Conservation (phyloP, 2,329 filamentous ascomycete genomes). For the Ophiostoma sp. region DNA sequence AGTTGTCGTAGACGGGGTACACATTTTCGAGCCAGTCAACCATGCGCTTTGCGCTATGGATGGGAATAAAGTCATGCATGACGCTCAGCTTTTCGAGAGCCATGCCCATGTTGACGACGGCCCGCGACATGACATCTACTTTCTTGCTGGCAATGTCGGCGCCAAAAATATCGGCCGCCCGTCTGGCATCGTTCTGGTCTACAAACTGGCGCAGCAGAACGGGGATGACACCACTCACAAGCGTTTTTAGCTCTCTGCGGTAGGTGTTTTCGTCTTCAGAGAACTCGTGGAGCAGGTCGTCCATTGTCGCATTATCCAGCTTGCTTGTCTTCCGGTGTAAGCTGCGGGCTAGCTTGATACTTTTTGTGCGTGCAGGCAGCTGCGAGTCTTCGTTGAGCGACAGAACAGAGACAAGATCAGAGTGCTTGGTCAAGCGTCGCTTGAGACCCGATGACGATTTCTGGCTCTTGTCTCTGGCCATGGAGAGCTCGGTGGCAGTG, state of each 20-base stretch:
- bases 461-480: constrained; percentile 45
- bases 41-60: constrained; percentile 64
- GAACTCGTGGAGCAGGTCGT: constrained; percentile 75
- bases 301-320: constrained; percentile 61
- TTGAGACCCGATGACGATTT: constrained; percentile 51
- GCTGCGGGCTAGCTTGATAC: constrained; percentile 71
- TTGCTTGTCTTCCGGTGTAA: constrained; percentile 67
- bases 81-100: constrained; percentile 77
- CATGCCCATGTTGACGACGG: constrained; percentile 91
- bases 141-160: constrained; percentile 48
- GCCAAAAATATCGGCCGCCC: constrained; percentile 63
- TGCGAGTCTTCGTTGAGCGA: constrained; percentile 52
- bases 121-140: constrained; percentile 64
- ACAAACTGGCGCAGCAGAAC: constrained; percentile 83
- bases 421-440: constrained; percentile 80
- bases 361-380: constrained; percentile 57
- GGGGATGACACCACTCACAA: constrained; percentile 92
- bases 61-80: constrained; percentile 73
- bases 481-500: constrained; percentile 42
- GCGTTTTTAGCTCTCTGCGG: constrained; percentile 80
- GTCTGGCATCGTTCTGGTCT: constrained; percentile 56
- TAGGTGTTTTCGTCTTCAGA: constrained; percentile 81
- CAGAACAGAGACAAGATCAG: constrained; percentile 87
- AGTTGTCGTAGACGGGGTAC: constrained; percentile 74
- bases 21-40: constrained; percentile 76